phyloP scores from a whole-genome alignment of 495 filamentous ascomycete species.

The Podospora appendiculata region DNA sequence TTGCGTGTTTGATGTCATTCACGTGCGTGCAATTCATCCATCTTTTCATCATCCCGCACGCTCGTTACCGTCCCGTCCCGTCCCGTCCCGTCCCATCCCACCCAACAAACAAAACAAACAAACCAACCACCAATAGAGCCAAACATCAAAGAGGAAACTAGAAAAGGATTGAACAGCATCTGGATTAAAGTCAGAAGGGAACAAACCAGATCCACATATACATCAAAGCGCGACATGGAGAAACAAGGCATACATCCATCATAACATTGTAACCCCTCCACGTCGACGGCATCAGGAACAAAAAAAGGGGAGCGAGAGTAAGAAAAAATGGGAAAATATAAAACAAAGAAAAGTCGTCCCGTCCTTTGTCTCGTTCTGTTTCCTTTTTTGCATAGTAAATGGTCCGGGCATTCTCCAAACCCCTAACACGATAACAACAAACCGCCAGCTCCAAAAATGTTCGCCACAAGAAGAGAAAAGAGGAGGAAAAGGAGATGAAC shows the following conservation, averaged over 20 bases:
- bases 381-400: background rate
- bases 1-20: too few relatives aligned
- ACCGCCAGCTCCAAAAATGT: conserved; percentile 6
- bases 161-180: conserved; percentile 1
- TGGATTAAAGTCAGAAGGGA: background rate
- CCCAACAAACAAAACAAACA: background rate
- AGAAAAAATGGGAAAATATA: background rate
- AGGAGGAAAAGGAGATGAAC: background rate
- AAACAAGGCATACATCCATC: too few relatives aligned
- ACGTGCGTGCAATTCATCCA: conserved; percentile 6
- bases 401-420: background rate
- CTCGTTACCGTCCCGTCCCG: background rate
- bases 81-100: conserved; percentile 5
- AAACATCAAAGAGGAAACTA: background rate
- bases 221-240: too few relatives aligned
- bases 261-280: too few relatives aligned
- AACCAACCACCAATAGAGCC: background rate
- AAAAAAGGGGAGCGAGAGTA: background rate
- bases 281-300: background rate
- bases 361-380: background rate
- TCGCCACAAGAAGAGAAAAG: conserved; percentile 8
- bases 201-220: too few relatives aligned
- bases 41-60: background rate
- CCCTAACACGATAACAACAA: conserved; percentile 3
- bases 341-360: background rate